phyloP scores from a whole-genome alignment of 345 rosid genomes.

The Populus pruinosa region DNA sequence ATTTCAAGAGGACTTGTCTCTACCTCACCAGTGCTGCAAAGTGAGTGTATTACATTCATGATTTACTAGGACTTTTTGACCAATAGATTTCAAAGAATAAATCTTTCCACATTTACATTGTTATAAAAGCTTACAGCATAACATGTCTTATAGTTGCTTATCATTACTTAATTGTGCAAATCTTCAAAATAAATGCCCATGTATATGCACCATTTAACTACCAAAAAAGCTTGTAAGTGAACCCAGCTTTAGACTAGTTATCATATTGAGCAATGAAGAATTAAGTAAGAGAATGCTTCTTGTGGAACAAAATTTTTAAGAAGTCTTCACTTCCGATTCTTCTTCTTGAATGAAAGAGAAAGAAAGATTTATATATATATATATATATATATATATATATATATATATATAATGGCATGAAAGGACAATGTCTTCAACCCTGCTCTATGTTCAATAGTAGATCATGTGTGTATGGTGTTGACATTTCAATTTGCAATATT shows the following conservation, averaged over 20 bases:
- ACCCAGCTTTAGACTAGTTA: background rate
- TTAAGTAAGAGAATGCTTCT: background rate
- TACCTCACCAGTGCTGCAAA: constrained; percentile 88
- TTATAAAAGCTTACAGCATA: background rate
- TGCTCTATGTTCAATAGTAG: background rate
- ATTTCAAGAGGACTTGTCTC: constrained; percentile 87
- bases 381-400: too few relatives aligned
- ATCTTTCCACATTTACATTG: background rate
- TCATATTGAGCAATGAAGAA: background rate
- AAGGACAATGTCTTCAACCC: background rate
- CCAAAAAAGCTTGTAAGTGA: background rate
- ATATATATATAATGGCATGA: background rate
- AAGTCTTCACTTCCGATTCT: background rate
- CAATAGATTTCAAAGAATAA: background rate
- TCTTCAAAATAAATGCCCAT: background rate
- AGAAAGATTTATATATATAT: background rate
- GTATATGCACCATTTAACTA: background rate
- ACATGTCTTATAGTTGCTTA: background rate
- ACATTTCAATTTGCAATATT: constrained; percentile 18
- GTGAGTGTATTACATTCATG: constrained; percentile 30
- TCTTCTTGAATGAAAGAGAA: background rate
- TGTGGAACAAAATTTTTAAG: background rate
- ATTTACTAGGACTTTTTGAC: background rate
- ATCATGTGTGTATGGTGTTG: background rate
- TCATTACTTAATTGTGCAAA: background rate